phyloP scores from a whole-genome alignment of 2,329 filamentous ascomycete genomes.

The Beauveria bassiana region DNA sequence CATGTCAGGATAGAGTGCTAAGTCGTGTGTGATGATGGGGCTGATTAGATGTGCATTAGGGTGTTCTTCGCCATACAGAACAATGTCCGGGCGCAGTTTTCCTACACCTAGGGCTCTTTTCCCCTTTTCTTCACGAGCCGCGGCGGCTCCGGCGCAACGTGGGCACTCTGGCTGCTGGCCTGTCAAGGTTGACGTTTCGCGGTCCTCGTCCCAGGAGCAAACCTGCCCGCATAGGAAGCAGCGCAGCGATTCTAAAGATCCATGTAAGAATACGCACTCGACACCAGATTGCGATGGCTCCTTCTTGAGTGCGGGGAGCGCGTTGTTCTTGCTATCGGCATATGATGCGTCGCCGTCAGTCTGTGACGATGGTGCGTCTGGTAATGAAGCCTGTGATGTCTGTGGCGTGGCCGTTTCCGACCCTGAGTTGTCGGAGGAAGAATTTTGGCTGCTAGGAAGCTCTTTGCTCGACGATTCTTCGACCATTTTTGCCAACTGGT shows the following conservation, averaged over 20 bases:
- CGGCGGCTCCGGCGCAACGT: slow-evolving; percentile 54
- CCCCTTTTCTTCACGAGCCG: slow-evolving; percentile 54
- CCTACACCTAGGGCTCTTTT: slow-evolving; percentile 61
- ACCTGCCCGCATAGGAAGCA: slow-evolving; percentile 55
- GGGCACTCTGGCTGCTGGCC: slow-evolving; percentile 62
- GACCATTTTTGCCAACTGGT: slow-evolving; percentile 30
- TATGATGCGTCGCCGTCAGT: slow-evolving; percentile 16
- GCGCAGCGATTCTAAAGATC: slow-evolving; percentile 56
- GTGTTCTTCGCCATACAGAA: slow-evolving; percentile 67
- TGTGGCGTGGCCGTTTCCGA: not conserved
- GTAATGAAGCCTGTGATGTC: not conserved
- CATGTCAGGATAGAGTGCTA: slow-evolving; percentile 56
- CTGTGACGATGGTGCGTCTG: slow-evolving; percentile 1
- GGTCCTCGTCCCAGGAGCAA: slow-evolving; percentile 51
- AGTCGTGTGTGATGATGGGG: slow-evolving; percentile 59
- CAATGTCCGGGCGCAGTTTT: slow-evolving; percentile 63
- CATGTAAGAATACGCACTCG: slow-evolving; percentile 64
- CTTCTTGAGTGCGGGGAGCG: slow-evolving; percentile 14
- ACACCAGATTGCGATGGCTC: slow-evolving; percentile 37
- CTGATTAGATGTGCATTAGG: slow-evolving; percentile 61
- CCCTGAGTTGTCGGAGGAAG: slow-evolving; percentile 4
- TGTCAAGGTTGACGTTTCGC: slow-evolving; percentile 49
- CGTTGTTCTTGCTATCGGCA: slow-evolving; percentile 15
- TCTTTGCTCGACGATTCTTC: slow-evolving; percentile 22
- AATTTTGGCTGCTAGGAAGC: slow-evolving; percentile 11